phyloP scores from a whole-genome alignment of 73 alveolate genomes.

The Paraurostyla sp. region DNA sequence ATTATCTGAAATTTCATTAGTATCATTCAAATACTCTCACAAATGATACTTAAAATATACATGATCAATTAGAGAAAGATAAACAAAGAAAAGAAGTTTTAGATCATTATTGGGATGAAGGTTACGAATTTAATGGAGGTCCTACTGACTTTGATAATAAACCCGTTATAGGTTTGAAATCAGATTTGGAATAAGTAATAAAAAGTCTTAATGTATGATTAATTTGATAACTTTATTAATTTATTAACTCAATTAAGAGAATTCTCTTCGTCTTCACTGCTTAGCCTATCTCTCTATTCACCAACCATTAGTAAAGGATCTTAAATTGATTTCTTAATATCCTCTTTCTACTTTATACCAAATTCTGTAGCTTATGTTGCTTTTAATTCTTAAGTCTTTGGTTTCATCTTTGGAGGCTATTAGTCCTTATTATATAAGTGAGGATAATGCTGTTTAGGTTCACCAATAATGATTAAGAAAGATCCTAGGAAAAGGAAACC shows the following conservation, averaged over 20 bases:
- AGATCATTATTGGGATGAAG: conserved; percentile 7
- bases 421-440: neutral
- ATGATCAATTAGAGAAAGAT: conserved; percentile 10
- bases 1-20: conserved; percentile 14
- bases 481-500: neutral
- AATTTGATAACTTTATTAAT: neutral
- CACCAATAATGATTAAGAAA: neutral
- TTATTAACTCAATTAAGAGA: neutral
- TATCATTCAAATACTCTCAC: conserved; percentile 22
- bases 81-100: neutral
- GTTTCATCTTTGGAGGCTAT: neutral
- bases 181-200: conserved; percentile 25
- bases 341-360: too few species aligned
- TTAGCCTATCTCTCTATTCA: too few species aligned
- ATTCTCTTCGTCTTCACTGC: neutral
- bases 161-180: conserved; percentile 41
- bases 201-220: neutral
- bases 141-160: conserved; percentile 29
- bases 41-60: neutral
- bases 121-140: neutral
- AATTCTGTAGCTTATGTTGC: too few species aligned
- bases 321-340: too few species aligned
- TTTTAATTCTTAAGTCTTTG: neutral
- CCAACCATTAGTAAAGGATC: too few species aligned
- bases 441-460: neutral